Base-by-base conservation (phyloP, 306 rosid genomes). In the Rosa persica region DNA sequence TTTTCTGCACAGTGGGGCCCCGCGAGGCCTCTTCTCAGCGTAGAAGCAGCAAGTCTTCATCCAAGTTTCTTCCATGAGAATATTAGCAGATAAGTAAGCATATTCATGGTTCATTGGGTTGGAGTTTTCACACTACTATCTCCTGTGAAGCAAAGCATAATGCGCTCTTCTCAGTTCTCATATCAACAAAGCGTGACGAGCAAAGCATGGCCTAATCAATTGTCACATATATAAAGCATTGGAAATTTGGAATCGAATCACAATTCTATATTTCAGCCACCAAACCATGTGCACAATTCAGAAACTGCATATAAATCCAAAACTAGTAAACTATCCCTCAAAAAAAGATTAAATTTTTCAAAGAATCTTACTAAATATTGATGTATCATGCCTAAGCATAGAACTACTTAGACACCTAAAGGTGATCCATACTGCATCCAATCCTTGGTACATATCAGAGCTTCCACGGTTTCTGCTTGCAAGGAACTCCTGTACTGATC, bases 401-500 rank as follows among this genome's bases (percentile, higher is more conserved):
- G 2, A 30, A 30, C 36, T 30, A 30, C 36, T 30, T 30, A 30
- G 36, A 30, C 2, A 30, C 36, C 36, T 30, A 30, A 30, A 3
- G 36, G 36, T 30, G 80, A 46, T 71, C 87, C 93, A 40, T 79
- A 74, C 74, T 85, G 93, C 93, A 95, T 89, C 98, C 98, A 95
- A 70, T 95, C 98, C 83, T 95, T 95, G 66, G 98, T 87, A 73
- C 98, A 95, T 43, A 95, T 79, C 79, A 95, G 88, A 6, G 98
- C 98, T 76, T 95, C 98, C 74, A 91, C 90, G 0, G 95, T 90
- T 89, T 91, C 97, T 12, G 98, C 97, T 51, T 96, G 87, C 72
- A 92, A 67, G 11, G 96, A 95, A 84, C 90, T 70, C 69, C 96
- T 78, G 72, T 95, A 95, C 23, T 76, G 85, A 84, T 89, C 98